Conservation (phyloP, 257 asterid species). For the Forsythia suspensa region DNA sequence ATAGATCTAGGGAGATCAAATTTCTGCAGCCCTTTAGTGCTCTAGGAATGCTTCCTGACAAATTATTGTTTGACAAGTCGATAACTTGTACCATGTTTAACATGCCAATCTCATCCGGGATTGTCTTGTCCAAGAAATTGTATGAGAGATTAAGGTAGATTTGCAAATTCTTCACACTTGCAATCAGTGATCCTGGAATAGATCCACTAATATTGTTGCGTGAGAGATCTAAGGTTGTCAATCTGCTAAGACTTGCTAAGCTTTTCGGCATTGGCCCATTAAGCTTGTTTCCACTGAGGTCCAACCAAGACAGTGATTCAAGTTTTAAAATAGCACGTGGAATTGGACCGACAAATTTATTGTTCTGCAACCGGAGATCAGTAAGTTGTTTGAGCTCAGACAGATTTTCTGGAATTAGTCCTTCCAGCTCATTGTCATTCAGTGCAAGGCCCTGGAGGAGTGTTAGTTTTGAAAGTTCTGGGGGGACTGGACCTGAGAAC, state of each 20-base stretch:
- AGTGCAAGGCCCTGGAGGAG: slow-evolving; percentile 63
- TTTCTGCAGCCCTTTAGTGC: slow-evolving; percentile 57
- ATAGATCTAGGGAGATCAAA: slow-evolving; percentile 56
- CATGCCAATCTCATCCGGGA: slow-evolving; percentile 63
- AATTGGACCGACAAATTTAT: slow-evolving; percentile 51
- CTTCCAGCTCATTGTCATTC: slow-evolving; percentile 49
- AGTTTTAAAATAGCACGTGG: slow-evolving; percentile 54
- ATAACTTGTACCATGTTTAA: slow-evolving; percentile 76
- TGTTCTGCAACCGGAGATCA: slow-evolving; percentile 54
- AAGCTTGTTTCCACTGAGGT: slow-evolving; percentile 65
- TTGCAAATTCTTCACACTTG: slow-evolving; percentile 62
- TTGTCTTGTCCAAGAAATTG: slow-evolving; percentile 51
- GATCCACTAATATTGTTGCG: slow-evolving; percentile 53
- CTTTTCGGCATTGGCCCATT: slow-evolving; percentile 62
- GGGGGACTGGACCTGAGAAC: slow-evolving; percentile 62
- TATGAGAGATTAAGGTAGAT: slow-evolving; percentile 63
- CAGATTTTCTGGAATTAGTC: slow-evolving; percentile 53
- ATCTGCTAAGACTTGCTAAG: slow-evolving; percentile 40
- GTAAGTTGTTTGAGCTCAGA: slow-evolving; percentile 50
- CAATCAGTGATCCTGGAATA: slow-evolving; percentile 45
- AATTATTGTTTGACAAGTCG: slow-evolving; percentile 58
- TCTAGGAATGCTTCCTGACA: slow-evolving; percentile 60
- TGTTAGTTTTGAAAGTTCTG: slow-evolving; percentile 52
- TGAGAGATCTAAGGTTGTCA: slow-evolving; percentile 60
- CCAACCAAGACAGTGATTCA: slow-evolving; percentile 48